Percentiles rank a stretch among this genome's conserved stretches.
These are phyloP conservation scores for Xylaria telfairii DNA, from an alignment of 495 filamentous ascomycete genomes.

Conservation along the genomic window DNA sequence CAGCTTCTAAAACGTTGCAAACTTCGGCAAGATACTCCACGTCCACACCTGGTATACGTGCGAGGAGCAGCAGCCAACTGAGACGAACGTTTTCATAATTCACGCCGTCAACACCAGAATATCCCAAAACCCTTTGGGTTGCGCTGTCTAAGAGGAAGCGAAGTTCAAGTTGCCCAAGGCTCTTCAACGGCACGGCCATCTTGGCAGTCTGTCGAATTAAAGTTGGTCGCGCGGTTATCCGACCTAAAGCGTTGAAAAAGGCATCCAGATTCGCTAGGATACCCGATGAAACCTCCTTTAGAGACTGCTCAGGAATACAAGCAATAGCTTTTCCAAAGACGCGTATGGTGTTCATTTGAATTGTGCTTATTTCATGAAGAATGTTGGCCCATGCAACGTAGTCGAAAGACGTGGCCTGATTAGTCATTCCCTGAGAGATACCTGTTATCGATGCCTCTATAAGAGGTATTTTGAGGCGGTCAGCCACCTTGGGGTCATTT, in stretches of 20 bases:
- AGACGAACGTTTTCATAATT: slow-evolving; percentile 27
- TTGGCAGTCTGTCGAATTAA: slow-evolving; percentile 30
- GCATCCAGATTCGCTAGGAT: slow-evolving; percentile 27
- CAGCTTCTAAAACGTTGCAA: slow-evolving; percentile 32
- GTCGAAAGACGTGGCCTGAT: slow-evolving; percentile 12
- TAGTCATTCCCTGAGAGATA: slow-evolving; percentile 10
- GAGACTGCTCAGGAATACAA: slow-evolving; percentile 28
- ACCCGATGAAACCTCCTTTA: slow-evolving; percentile 20
- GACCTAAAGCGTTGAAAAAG: slow-evolving; percentile 23
- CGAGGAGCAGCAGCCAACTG: slow-evolving; percentile 35
- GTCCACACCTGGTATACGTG: slow-evolving; percentile 31
- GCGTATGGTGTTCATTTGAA: slow-evolving; percentile 31
- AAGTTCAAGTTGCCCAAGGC: slow-evolving; percentile 24
- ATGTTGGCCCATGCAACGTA: slow-evolving; percentile 27
- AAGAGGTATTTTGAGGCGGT: slow-evolving; percentile 28
- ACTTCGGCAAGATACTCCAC: slow-evolving; percentile 18
- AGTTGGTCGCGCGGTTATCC: background rate
- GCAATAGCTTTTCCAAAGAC: slow-evolving; percentile 28
- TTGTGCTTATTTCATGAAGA: slow-evolving; percentile 29
- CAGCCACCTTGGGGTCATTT: background rate
- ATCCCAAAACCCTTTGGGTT: slow-evolving; percentile 25
- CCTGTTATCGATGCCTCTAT: slow-evolving; percentile 33
- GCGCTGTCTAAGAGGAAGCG: slow-evolving; percentile 28
- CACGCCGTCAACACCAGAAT: slow-evolving; percentile 16
- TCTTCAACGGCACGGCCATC: slow-evolving; percentile 31